These are phyloP conservation scores for Spraguea lophii DNA, from an alignment of 371 early-diverging fungal species.

Conservation along the genomic window DNA sequence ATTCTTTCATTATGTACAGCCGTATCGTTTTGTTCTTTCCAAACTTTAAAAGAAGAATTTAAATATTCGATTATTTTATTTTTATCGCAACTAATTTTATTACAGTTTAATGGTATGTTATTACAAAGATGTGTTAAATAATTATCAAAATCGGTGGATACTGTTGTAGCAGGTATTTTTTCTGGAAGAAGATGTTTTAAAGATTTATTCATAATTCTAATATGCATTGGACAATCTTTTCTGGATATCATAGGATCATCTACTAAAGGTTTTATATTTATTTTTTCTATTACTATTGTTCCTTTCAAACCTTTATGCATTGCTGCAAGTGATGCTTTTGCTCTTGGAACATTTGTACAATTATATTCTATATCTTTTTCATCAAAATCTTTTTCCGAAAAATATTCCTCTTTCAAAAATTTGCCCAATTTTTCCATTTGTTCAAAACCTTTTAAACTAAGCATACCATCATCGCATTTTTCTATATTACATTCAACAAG, in stretches of 20 bases:
- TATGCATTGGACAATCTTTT: conserved; percentile 1
- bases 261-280: neutral
- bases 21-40: conserved; percentile 7
- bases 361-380: conserved; percentile 2
- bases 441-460: conserved; percentile 32
- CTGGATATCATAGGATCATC: conserved; percentile 1
- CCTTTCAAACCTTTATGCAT: conserved; percentile 10
- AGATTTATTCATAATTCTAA: neutral
- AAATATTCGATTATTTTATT: conserved; percentile 9
- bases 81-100: conserved; percentile 12
- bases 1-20: neutral
- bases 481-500: conserved; percentile 14
- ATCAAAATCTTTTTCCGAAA: neutral
- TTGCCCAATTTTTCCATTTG: conserved; percentile 32
- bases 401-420: conserved; percentile 32
- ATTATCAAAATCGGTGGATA: neutral
- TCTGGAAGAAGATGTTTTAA: neutral
- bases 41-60: conserved; percentile 5
- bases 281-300: neutral
- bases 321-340: conserved; percentile 17
- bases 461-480: conserved; percentile 17
- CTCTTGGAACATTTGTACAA: conserved; percentile 15
- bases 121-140: conserved; percentile 19
- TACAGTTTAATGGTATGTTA: conserved; percentile 8
- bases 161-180: neutral